Percentiles rank a stretch among this genome's conserved stretches.
These are phyloP conservation scores for Botrytis galanthina DNA, from an alignment of 2,329 filamentous ascomycete species.

Conservation along the genomic window DNA sequence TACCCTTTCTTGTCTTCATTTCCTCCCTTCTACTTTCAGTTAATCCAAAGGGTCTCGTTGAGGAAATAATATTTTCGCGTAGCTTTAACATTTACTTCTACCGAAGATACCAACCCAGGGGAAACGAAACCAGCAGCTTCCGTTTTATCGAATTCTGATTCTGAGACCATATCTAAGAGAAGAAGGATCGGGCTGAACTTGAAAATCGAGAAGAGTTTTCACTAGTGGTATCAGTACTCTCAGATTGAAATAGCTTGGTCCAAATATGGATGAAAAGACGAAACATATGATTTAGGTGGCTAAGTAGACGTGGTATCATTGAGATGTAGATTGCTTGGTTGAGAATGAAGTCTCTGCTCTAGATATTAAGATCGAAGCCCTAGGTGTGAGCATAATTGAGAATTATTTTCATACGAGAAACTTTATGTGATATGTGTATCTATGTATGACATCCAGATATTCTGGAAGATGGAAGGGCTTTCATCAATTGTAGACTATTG, in stretches of 20 bases:
- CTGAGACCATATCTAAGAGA: too few species aligned
- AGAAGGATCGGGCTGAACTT: too few species aligned
- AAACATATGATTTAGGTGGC: not conserved
- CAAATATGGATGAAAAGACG: not conserved
- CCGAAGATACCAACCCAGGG: too few species aligned
- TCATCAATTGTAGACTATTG: not conserved
- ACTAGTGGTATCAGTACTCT: not conserved
- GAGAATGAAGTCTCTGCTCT: not conserved
- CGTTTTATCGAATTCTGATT: too few species aligned
- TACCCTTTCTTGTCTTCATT: too few species aligned
- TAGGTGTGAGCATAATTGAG: not conserved
- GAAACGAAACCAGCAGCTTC: too few species aligned
- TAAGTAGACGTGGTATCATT: rapidly evolving
- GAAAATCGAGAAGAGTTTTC: not conserved
- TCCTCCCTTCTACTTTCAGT: too few species aligned
- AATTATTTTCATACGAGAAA: rapidly evolving
- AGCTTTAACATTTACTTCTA: too few species aligned
- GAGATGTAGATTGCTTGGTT: rapidly evolving
- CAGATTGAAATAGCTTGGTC: not conserved
- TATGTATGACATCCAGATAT: not conserved
- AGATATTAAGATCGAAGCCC: not conserved
- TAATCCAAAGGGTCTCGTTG: too few species aligned
- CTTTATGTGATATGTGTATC: not conserved
- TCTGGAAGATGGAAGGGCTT: not conserved
- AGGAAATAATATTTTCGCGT: too few species aligned